Conservation (phyloP, 768 basidiomycete genomes). For the Rhizopogon sp. region DNA sequence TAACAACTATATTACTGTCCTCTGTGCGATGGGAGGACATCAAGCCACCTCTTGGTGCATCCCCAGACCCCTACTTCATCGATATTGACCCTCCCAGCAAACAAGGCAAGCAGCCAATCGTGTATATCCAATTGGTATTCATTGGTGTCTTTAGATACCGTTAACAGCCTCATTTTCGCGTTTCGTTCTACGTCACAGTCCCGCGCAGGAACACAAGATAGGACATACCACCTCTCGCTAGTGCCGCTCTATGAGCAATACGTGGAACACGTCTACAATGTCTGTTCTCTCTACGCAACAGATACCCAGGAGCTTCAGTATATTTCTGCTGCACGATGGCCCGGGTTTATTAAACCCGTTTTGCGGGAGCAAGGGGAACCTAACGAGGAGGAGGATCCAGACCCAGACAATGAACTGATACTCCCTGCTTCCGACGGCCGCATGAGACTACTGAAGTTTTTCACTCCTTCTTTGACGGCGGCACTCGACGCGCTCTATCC, state of each 20-base stretch:
- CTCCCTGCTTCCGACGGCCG: slow-evolving; percentile 53
- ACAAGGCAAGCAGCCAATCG: slow-evolving; percentile 39
- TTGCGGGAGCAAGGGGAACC: slow-evolving; percentile 39
- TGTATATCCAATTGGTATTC: not conserved
- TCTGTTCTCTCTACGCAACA: slow-evolving; percentile 59
- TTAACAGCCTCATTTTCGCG: slow-evolving; percentile 34
- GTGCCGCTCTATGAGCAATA: slow-evolving; percentile 63
- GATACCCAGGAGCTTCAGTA: slow-evolving; percentile 71
- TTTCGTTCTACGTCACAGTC: slow-evolving; percentile 23
- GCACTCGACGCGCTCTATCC: slow-evolving; percentile 70
- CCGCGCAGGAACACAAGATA: slow-evolving; percentile 7
- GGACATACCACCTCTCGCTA: slow-evolving; percentile 51
- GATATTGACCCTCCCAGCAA: slow-evolving; percentile 49
- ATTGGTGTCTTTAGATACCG: slow-evolving; percentile 20
- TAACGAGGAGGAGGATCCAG: slow-evolving; percentile 20
- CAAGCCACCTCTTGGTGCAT: slow-evolving; percentile 61
- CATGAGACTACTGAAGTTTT: slow-evolving; percentile 59
- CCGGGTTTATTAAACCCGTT: slow-evolving; percentile 69
- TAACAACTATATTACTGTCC: slow-evolving; percentile 62
- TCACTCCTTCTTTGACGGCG: slow-evolving; percentile 54
- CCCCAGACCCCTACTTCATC: slow-evolving; percentile 69
- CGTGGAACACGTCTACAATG: slow-evolving; percentile 48
- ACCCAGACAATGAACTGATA: slow-evolving; percentile 20
- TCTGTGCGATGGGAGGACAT: slow-evolving; percentile 67
- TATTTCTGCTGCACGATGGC: slow-evolving; percentile 76